A percentile compares a stretch with the other conserved stretches of the same genome.
Evolutionary conservation across 2,329 filamentous ascomycete species (phyloP).

Genomic region (Penicillium rolfsii): DNA sequence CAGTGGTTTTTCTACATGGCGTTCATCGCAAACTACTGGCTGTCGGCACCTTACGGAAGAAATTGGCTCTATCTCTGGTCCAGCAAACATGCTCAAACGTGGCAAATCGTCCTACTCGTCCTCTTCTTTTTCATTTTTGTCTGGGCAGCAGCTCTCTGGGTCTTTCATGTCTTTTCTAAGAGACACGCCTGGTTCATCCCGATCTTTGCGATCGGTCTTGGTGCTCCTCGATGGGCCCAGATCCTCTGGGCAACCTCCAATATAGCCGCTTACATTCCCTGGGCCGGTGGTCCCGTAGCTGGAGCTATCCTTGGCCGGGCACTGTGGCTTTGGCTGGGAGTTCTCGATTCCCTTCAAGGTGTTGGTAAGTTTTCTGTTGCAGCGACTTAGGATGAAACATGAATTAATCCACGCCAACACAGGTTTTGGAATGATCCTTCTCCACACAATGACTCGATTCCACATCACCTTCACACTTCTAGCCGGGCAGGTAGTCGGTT

Average conservation of each 20-base stretch:
- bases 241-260: constrained; percentile 67
- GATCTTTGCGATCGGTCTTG: constrained; percentile 68
- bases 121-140: constrained; percentile 56
- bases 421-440: constrained; percentile 65
- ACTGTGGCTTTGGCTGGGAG: constrained; percentile 70
- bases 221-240: constrained; percentile 67
- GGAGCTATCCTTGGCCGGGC: constrained; percentile 60
- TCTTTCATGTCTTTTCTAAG: constrained; percentile 52
- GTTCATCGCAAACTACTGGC: constrained; percentile 63
- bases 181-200: constrained; percentile 68
- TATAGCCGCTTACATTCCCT: constrained; percentile 65
- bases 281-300: constrained; percentile 55
- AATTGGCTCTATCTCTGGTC: constrained; percentile 59
- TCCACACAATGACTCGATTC: constrained; percentile 66
- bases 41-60: constrained; percentile 61
- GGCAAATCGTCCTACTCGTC: constrained; percentile 59
- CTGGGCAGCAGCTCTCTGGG: constrained; percentile 63
- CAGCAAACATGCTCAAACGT: constrained; percentile 57
- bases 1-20: constrained; percentile 62
- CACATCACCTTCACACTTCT: constrained; percentile 66
- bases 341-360: constrained; percentile 66
- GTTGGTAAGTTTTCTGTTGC: constrained; percentile 50
- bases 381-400: neutral
- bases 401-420: neutral
- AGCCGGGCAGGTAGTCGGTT: constrained; percentile 63